phyloP scores from a whole-genome alignment of 768 basidiomycete species.

The Stropharia rugosoannulata region DNA sequence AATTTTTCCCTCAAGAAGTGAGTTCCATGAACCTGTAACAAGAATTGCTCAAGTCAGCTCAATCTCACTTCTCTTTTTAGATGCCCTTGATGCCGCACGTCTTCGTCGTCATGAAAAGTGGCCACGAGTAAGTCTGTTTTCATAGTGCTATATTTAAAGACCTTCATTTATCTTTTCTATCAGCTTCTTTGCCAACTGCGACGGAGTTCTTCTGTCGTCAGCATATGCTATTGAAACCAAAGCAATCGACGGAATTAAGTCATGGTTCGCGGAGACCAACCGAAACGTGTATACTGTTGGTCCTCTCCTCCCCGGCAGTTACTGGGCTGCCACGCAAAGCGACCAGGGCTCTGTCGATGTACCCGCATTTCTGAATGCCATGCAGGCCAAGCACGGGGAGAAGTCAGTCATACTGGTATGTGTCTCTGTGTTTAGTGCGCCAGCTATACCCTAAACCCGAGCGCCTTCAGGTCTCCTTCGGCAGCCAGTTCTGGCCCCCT shows the following conservation, averaged over 20 bases:
- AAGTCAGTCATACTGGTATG: conserved; percentile 11
- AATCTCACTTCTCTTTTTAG: not conserved
- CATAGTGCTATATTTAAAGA: not conserved
- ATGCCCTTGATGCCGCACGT: not conserved
- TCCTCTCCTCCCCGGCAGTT: conserved; percentile 6
- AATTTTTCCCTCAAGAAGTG: conserved; percentile 14
- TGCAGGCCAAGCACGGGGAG: conserved; percentile 1
- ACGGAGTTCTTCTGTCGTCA: conserved; percentile 3
- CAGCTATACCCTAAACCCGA: not conserved
- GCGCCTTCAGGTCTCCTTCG: conserved; percentile 9
- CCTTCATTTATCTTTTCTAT: not conserved
- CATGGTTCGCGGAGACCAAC: conserved; percentile 4
- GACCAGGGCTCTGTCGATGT: not conserved
- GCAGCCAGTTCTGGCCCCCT: conserved; percentile 6
- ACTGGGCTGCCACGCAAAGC: not conserved
- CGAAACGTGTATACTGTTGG: conserved; percentile 6
- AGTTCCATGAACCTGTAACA: conserved; percentile 9
- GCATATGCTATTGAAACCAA: conserved; percentile 1
- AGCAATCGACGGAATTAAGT: conserved; percentile 3
- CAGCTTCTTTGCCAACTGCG: conserved; percentile 5
- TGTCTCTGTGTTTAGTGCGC: too few relatives aligned
- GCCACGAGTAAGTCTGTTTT: conserved; percentile 1
- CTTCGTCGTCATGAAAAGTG: not conserved
- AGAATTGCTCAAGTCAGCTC: conserved; percentile 2
- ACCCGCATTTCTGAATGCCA: not conserved